Conservation (phyloP, 352 stramenopile genomes). For the Globisporangium paddicum region DNA sequence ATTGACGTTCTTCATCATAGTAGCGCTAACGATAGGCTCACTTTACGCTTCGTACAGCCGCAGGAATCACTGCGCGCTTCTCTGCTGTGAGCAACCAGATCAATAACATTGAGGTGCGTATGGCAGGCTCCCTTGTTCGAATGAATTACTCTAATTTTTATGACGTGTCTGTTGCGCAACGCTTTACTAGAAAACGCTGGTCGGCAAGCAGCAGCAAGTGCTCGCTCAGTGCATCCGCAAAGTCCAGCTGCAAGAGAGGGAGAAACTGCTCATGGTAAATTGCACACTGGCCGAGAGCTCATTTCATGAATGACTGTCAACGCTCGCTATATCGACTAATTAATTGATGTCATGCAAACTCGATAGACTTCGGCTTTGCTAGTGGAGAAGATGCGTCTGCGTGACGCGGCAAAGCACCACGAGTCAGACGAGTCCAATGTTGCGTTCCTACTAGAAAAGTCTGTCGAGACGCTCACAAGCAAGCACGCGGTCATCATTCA, state of each 20-base stretch:
- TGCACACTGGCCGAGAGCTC: not conserved
- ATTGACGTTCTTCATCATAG: not conserved
- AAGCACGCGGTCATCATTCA: conserved; percentile 66
- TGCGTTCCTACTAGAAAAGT: conserved; percentile 56
- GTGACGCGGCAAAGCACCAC: conserved; percentile 25
- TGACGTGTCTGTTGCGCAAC: not conserved
- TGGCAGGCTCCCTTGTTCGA: not conserved
- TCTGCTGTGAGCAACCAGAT: conserved; percentile 59
- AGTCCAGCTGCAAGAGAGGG: conserved; percentile 73
- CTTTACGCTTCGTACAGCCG: conserved; percentile 22
- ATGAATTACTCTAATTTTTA: no score
- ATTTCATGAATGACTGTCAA: not conserved
- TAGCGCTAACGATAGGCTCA: not conserved
- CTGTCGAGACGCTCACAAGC: conserved; percentile 37
- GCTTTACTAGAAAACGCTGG: conserved; percentile 16
- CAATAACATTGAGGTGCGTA: conserved; percentile 60
- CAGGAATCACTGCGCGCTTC: conserved; percentile 58
- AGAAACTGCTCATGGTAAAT: conserved; percentile 70
- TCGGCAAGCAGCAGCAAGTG: conserved; percentile 25
- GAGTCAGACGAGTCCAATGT: conserved; percentile 42
- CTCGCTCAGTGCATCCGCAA: conserved; percentile 66
- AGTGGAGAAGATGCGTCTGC: conserved; percentile 77
- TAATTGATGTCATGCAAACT: not conserved
- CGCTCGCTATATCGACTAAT: not conserved
- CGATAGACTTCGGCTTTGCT: conserved; percentile 69